Conservation (phyloP, 441 rosid genomes). For the Isatis lusitanica region DNA sequence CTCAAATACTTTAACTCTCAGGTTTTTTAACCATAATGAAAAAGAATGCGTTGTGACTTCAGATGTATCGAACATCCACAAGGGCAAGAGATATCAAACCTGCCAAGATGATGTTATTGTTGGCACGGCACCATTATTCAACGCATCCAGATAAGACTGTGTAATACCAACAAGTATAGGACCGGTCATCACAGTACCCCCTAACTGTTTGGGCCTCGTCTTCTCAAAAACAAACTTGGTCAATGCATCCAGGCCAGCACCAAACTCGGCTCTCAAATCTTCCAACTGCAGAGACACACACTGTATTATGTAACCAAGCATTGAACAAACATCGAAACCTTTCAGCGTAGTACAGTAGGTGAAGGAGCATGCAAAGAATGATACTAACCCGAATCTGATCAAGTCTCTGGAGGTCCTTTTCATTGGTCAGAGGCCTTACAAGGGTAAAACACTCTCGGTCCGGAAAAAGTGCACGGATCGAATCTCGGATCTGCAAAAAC, state of each 20-base stretch:
- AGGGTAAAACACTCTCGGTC: slow-evolving; percentile 95
- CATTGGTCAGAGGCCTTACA: slow-evolving; percentile 86
- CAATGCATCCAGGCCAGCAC: slow-evolving; percentile 84
- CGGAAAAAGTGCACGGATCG: slow-evolving; percentile 88
- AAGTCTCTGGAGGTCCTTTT: slow-evolving; percentile 79
- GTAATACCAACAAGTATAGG: slow-evolving; percentile 91
- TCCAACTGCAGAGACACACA: slow-evolving; percentile 56
- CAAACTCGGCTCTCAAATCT: slow-evolving; percentile 80
- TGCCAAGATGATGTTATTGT: slow-evolving; percentile 98
- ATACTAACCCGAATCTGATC: slow-evolving; percentile 85
- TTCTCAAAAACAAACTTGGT: slow-evolving; percentile 96
- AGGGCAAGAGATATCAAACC: slow-evolving; percentile 50
- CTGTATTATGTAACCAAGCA: not conserved
- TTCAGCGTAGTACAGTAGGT: not conserved
- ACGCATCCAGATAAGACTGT: slow-evolving; percentile 87
- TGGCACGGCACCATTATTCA: slow-evolving; percentile 98
- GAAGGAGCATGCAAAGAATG: not conserved
- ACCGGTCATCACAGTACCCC: slow-evolving; percentile 87
- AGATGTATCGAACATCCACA: not conserved
- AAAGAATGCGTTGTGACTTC: not conserved
- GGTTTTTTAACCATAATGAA: not conserved
- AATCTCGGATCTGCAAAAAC: slow-evolving; percentile 70
- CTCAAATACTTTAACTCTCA: not conserved
- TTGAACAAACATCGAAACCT: not conserved
- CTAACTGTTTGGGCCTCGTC: slow-evolving; percentile 96